These are phyloP conservation scores for Podaxis mareebaensis DNA, from an alignment of 768 basidiomycete species.

Conservation along the genomic window DNA sequence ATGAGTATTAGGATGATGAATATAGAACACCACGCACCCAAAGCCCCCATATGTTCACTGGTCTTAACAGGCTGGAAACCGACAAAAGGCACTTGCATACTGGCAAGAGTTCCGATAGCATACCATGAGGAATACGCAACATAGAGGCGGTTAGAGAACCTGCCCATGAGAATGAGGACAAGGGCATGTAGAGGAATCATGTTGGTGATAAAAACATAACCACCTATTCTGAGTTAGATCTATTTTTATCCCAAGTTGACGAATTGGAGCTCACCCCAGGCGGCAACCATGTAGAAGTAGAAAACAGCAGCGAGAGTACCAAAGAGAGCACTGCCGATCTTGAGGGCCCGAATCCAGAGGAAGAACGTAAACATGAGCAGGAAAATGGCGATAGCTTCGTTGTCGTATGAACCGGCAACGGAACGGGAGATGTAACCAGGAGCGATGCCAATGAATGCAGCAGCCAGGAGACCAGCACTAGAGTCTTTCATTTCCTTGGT, in stretches of 20 bases:
- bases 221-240: constrained; percentile 50
- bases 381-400: constrained; percentile 99
- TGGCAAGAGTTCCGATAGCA: constrained; percentile 92
- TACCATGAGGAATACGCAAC: constrained; percentile 98
- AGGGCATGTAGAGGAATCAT: constrained; percentile 98
- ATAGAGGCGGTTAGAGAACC: constrained; percentile 90
- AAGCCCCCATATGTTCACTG: constrained; percentile 97
- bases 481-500: constrained; percentile 96
- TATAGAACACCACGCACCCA: constrained; percentile 54
- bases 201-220: constrained; percentile 99
- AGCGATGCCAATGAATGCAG: constrained; percentile 96
- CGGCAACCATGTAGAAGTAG: constrained; percentile 99
- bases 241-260: constrained; percentile 7
- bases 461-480: constrained; percentile 94
- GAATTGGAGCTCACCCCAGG: constrained; percentile 74
- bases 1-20: constrained; percentile 15
- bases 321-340: constrained; percentile 89
- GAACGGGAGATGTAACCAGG: constrained; percentile 99
- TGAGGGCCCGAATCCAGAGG: constrained; percentile 95
- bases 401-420: constrained; percentile 98
- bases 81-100: constrained; percentile 99
- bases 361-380: constrained; percentile 99
- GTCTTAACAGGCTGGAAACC: constrained; percentile 98
- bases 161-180: constrained; percentile 94
- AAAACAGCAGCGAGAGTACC: constrained; percentile 91